Evolutionary conservation across 1,284 basidiomycete species (phyloP), one percentile per base, ranked within the genome.

Genomic region (Cutaneotrichosporon cavernicola): DNA sequence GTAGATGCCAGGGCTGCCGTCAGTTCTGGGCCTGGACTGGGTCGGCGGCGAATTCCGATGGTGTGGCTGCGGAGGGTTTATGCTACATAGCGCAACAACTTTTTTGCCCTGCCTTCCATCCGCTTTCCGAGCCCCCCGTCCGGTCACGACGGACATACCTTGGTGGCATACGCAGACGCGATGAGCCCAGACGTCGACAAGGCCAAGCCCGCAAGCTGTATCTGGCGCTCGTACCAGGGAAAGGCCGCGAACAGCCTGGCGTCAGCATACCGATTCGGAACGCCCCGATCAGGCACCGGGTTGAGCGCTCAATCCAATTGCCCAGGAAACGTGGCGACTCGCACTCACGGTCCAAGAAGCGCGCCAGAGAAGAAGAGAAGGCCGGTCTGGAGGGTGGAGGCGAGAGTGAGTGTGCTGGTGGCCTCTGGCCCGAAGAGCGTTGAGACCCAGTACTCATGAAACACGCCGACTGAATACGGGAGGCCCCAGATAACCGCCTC

Each of bases 401-500:
- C 75, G 8, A 79, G 69, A 0, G 78, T 80, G 22, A 67, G 58
- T 0, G 40, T 62, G 11, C 36, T 22, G 50, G 53, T 55, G 1
- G 63, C 61, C 2, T 69, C 73, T 10, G 72, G 66, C 21, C 40
- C 43, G 60, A 81, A 81, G 26, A 78, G 63, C 4, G 58, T 50
- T 14, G n/a, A 36, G n/a, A 36, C 34, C 79, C 79, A 80, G 62
- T 79, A 81, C 50, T 71, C 69, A 63, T 78, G 75, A 46, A 80
- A 69, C 30, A 80, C 72, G 65, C 78, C 78, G 52, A 79, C 72
- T 21, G 73, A 70, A 62, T 74, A 79, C 18, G 76, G 77, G 21
- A 81, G 59, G 1, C 80, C 80, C 74, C 77, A 81, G 10, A 80
- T 72, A 4, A 76, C 61, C 5, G 71, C 68, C 67, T 81, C 80